These are phyloP conservation scores for Aspergillus udagawae DNA, from an alignment of 2,329 filamentous ascomycete genomes.

Conservation along the genomic window DNA sequence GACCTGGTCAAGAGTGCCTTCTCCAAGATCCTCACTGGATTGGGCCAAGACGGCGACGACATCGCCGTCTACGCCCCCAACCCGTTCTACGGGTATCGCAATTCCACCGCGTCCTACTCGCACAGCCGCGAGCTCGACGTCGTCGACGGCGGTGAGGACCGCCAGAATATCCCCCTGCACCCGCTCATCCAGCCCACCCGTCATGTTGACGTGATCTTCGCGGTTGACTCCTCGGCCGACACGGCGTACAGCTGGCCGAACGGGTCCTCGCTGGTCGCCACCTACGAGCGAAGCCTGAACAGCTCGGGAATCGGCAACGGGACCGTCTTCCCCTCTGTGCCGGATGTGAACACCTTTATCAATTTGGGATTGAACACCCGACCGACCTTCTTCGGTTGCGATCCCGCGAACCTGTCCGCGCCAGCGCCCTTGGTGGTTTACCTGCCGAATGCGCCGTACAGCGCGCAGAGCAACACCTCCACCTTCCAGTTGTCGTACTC, in stretches of 20 bases:
- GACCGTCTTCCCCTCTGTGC: constrained; percentile 68
- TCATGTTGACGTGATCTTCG: constrained; percentile 74
- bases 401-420: constrained; percentile 45
- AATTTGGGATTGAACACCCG: constrained; percentile 70
- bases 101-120: constrained; percentile 56
- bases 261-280: constrained; percentile 68
- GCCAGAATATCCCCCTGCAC: constrained; percentile 74
- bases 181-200: constrained; percentile 72
- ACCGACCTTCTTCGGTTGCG: constrained; percentile 78
- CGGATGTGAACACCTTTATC: constrained; percentile 72
- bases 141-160: constrained; percentile 73
- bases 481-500: constrained; percentile 69
- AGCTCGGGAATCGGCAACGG: constrained; percentile 57
- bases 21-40: constrained; percentile 46
- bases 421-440: constrained; percentile 66
- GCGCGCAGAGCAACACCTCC: constrained; percentile 69
- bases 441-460: constrained; percentile 80
- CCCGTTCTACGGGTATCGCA: constrained; percentile 67
- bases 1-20: constrained; percentile 51
- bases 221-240: constrained; percentile 73
- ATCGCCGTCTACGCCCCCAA: constrained; percentile 73
- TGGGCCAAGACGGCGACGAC: constrained; percentile 62
- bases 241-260: constrained; percentile 69
- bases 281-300: constrained; percentile 63
- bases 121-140: constrained; percentile 57